Conservation (phyloP, 352 stramenopile species). For the Globisporangium radiosum region DNA sequence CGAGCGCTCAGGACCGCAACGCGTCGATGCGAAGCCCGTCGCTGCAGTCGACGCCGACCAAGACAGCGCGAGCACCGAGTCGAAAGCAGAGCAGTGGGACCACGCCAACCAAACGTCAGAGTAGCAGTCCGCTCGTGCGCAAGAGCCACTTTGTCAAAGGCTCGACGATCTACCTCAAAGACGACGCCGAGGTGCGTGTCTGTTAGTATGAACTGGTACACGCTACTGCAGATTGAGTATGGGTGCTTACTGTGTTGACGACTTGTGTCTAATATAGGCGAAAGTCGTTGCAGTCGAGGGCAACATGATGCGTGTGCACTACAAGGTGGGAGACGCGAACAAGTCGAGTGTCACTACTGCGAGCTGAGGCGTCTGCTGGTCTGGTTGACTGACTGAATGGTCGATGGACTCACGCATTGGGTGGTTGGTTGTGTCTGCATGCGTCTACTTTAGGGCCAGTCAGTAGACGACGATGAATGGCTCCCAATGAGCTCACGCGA, state of each 20-base stretch:
- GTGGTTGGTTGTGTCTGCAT: background rate
- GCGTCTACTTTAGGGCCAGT: constrained; percentile 33
- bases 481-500: constrained; percentile 40
- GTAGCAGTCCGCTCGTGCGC: constrained; percentile 21
- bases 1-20: constrained; percentile 2
- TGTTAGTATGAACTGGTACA: too few relatives aligned
- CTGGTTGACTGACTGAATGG: background rate
- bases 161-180: constrained; percentile 56
- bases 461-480: constrained; percentile 65
- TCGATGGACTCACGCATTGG: background rate
- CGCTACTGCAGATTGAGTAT: background rate
- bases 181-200: constrained; percentile 43
- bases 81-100: background rate
- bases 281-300: constrained; percentile 62
- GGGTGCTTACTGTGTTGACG: background rate
- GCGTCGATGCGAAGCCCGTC: background rate
- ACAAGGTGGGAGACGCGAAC: constrained; percentile 37
- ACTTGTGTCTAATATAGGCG: constrained; percentile 19
- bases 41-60: background rate
- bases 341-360: background rate
- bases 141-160: constrained; percentile 48
- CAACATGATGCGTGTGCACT: constrained; percentile 72
- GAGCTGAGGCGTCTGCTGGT: background rate
- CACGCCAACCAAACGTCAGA: constrained; percentile 25
- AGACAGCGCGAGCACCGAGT: background rate